Evolutionary conservation across 2,329 filamentous ascomycete genomes (phyloP).

Genomic region (Hymenoscyphus fructigenus): DNA sequence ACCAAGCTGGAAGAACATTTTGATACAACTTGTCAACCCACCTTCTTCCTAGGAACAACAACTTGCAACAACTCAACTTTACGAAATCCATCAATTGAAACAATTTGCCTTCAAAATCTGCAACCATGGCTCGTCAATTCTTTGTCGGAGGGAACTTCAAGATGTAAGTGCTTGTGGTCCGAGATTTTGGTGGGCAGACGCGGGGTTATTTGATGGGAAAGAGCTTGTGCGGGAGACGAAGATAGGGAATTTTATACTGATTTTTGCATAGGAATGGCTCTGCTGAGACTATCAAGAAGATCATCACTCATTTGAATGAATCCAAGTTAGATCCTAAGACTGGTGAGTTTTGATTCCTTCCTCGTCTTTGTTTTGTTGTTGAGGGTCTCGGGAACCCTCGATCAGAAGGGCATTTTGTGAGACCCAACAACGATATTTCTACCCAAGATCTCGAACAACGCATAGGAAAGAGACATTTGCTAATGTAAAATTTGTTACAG

Average conservation of each 20-base stretch:
- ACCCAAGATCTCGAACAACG: background rate
- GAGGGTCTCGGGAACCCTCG: slow-evolving; percentile 3
- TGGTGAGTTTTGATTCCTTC: slow-evolving; percentile 51
- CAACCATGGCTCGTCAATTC: slow-evolving; percentile 84
- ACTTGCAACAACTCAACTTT: background rate
- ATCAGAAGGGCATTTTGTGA: slow-evolving; percentile 8
- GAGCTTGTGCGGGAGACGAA: slow-evolving; percentile 10
- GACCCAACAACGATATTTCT: slow-evolving; percentile 4
- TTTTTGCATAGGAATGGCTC: slow-evolving; percentile 77
- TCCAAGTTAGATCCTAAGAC: slow-evolving; percentile 75
- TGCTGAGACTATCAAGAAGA: slow-evolving; percentile 82
- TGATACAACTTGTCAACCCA: slow-evolving; percentile 4
- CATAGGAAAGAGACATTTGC: background rate
- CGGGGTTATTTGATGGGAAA: slow-evolving; percentile 4
- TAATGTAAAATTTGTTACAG: slow-evolving; percentile 44
- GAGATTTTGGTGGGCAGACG: background rate
- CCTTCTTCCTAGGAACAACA: slow-evolving; percentile 1
- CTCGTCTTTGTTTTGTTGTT: slow-evolving; percentile 7
- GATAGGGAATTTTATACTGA: slow-evolving; percentile 18
- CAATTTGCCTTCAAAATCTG: background rate
- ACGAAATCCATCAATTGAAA: background rate
- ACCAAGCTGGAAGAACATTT: background rate
- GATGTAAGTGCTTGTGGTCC: slow-evolving; percentile 63
- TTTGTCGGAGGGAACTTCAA: slow-evolving; percentile 99
- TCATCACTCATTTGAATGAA: slow-evolving; percentile 85